Conservation (phyloP, 495 filamentous ascomycete genomes). For the Hyaloscypha hepaticicola region DNA sequence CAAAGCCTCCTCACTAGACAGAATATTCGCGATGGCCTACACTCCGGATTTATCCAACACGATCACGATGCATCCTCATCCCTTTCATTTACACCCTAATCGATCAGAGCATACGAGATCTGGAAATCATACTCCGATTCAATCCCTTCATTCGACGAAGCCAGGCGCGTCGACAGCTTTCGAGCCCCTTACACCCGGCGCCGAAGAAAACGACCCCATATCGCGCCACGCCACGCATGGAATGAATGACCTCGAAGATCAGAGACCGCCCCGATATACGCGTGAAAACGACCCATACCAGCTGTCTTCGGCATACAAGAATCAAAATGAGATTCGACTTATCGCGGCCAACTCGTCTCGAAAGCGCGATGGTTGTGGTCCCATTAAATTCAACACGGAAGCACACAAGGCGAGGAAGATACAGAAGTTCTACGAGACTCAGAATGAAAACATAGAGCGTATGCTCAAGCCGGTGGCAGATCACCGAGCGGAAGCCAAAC, state of each 20-base stretch:
- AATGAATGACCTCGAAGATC: slow-evolving; percentile 62
- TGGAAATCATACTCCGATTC: slow-evolving; percentile 28
- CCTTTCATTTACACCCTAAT: slow-evolving; percentile 42
- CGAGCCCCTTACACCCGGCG: slow-evolving; percentile 35
- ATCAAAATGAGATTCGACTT: slow-evolving; percentile 69
- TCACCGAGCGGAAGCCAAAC: slow-evolving; percentile 75
- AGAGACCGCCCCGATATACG: slow-evolving; percentile 53
- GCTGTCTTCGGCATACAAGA: slow-evolving; percentile 76
- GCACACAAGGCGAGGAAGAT: slow-evolving; percentile 60
- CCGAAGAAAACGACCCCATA: slow-evolving; percentile 44
- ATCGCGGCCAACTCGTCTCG: slow-evolving; percentile 82
- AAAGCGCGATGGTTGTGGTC: slow-evolving; percentile 56
- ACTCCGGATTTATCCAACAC: slow-evolving; percentile 40
- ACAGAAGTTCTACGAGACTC: slow-evolving; percentile 81
- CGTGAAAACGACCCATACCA: slow-evolving; percentile 74
- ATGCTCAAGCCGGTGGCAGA: slow-evolving; percentile 93
- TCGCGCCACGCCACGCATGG: slow-evolving; percentile 41
- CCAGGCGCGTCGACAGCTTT: slow-evolving; percentile 46
- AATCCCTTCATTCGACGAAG: slow-evolving; percentile 23
- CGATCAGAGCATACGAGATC: slow-evolving; percentile 27
- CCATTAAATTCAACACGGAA: slow-evolving; percentile 41
- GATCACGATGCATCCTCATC: slow-evolving; percentile 45
- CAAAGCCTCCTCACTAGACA: background rate
- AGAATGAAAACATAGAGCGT: slow-evolving; percentile 91
- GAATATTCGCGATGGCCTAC: slow-evolving; percentile 22